A percentile compares a stretch with the other conserved stretches of the same genome.
Conservation (phyloP, 805 yeast genomes). For the Candida montana region DNA sequence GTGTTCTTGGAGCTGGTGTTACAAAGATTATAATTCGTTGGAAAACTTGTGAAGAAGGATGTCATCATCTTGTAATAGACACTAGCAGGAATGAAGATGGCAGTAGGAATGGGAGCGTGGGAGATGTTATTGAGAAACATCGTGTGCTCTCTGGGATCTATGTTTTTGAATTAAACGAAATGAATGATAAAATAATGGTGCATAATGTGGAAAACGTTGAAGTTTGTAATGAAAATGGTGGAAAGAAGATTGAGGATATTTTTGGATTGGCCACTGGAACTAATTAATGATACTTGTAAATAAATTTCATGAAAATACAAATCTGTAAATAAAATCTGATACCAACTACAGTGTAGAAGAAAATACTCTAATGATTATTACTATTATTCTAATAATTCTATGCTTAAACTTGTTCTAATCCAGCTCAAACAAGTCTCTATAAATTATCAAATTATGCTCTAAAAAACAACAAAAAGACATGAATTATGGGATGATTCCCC, state of each 20-base stretch:
- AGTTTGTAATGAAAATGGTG: constrained; percentile 39
- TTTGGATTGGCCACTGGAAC: constrained; percentile 2
- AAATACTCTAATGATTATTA: no score
- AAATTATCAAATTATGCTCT: no score
- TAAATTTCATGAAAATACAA: background rate
- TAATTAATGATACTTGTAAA: background rate
- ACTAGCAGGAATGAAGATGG: background rate
- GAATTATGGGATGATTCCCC: no score
- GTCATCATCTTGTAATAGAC: constrained; percentile 36
- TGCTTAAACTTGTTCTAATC: no score
- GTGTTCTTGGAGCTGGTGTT: constrained; percentile 19
- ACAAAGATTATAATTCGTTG: constrained; percentile 51
- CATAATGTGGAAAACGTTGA: constrained; percentile 67
- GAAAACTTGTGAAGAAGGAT: constrained; percentile 51
- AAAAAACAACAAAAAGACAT: no score
- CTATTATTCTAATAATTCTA: no score
- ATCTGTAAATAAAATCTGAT: no score
- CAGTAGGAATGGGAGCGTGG: background rate
- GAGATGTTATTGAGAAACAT: background rate
- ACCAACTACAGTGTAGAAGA: background rate
- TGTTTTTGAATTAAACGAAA: constrained; percentile 55
- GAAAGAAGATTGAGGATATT: constrained; percentile 7
- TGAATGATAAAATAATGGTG: constrained; percentile 47
- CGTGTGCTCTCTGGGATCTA: constrained; percentile 44
- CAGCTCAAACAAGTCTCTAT: no score